Base-by-base conservation (phyloP, 2,329 filamentous ascomycete species). In the Pestalotiopsis sp. region DNA sequence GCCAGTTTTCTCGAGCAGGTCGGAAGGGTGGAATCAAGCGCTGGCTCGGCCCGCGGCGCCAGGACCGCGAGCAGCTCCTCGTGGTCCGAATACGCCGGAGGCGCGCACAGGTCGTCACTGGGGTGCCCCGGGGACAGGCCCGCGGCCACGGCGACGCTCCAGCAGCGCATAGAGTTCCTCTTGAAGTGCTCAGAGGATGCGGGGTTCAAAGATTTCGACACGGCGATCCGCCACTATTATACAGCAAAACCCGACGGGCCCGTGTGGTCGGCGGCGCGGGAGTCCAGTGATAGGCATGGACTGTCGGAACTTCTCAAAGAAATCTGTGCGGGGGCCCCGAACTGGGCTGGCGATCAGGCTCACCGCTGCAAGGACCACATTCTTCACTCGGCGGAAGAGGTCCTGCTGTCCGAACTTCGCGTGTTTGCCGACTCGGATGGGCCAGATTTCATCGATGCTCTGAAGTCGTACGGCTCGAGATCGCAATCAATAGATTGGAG, bases 301-400 rank as follows among this genome's bases (percentile, higher is more conserved):
- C 57, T 59, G 57, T 59, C 57, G 20, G 57, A 59, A 27, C 57
- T 59, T 5, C 57, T 59, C 20, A 59, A 13, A 31, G 57, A 59
- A 17, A 59, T 59, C 3, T 59, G 57, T 59, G 57, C 57, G 31
- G 57, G 57, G 57, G 9, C 11, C 11, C 57, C 20, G 12, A 59
- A 59, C 12, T 59, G 57, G 57, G 57, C 23, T 6, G 57, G 57
- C 23, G 57, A 31, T n/a, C 57, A 59, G 12, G 57, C 57, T 27
- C 57, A 36, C 12, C 57, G 57, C 3, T 31, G 57, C 20, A 59
- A 27, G 11, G 57, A 59, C 2, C 57, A 59, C 20, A 27, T 59
- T n/a, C 57, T 59, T 27, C 57, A 59, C 57, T 59, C 57, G 57
- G 57, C 57, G 2, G 57, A 59, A 27, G 57, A 59, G 57, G 57